Evolutionary conservation across 495 filamentous ascomycete species (phyloP), one percentile per base, ranked within the genome.

Genomic region (Aspergillus ellipticus): DNA sequence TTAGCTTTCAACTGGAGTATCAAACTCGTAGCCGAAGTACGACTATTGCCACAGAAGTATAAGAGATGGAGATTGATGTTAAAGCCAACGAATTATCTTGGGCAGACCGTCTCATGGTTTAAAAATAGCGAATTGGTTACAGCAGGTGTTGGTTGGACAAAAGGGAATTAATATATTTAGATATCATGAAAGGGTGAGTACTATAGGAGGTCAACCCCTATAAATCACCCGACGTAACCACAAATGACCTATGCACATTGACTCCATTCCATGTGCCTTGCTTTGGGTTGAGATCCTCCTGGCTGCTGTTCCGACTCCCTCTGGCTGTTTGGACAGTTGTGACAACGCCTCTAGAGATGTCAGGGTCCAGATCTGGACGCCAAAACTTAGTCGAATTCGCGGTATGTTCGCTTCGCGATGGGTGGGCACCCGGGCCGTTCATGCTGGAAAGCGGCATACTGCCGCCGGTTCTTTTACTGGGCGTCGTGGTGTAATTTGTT

Each of bases 181-280:
- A 29, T 39, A 53, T 54, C 35, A n/a, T 39, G 35, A 39, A 39
- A 5, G 35, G 10, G n/a, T 39, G 35, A 39, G n/a, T 5, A 39
- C 10, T 15, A 48, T 16, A 48, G 5, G 24, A n/a, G 28, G 51
- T 11, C 11, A 43, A 19, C 29, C 47, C 4, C 26, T 62, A 66
- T 20, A 58, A 28, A 3, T 65, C 56, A 57, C 64, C 60, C 4
- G 64, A 67, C 17, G 73, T 68, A 37, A 76, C 67, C 47, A 63
- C 61, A 43, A 76, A 76, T 0, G 71, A 66, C 56, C 71, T 76
- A 26, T 76, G 70, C 33, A 76, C 67, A 60, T 70, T 76, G 26
- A 76, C 70, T 1, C 68, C 73, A 37, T 58, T 59, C n/a, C 66
- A 60, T 0, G 66, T 52, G 17, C 54, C 45, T 26, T 60, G 57